These are phyloP conservation scores for Hansenula anomala DNA, from an alignment of 1,139 yeast genomes.

Conservation along the genomic window DNA sequence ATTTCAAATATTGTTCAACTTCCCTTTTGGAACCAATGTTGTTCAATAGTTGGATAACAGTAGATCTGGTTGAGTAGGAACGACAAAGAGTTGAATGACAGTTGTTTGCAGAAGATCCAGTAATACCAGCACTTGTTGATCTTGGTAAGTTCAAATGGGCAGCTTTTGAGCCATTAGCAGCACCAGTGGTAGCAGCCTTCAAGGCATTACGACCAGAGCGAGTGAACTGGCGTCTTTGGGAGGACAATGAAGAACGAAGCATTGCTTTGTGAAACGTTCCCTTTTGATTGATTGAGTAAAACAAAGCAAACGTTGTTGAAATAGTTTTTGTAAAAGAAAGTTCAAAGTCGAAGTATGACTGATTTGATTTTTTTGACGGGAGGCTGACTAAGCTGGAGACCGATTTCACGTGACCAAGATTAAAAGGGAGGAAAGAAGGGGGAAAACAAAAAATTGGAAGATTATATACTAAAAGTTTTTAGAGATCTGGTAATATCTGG, in stretches of 20 bases:
- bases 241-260: constrained; percentile 22
- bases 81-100: constrained; percentile 14
- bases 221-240: constrained; percentile 20
- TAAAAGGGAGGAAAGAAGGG: background rate
- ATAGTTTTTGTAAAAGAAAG: too few species aligned
- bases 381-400: background rate
- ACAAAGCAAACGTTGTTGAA: too few species aligned
- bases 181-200: constrained; percentile 7
- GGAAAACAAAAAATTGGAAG: background rate
- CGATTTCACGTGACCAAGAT: background rate
- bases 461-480: too few species aligned
- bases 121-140: constrained; percentile 7
- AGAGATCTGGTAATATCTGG: too few species aligned
- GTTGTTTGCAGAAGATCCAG: constrained; percentile 4
- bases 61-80: constrained; percentile 61
- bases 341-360: too few species aligned
- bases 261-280: constrained; percentile 5
- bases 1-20: constrained; percentile 94
- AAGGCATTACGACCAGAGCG: constrained; percentile 14
- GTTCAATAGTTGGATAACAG: constrained; percentile 90
- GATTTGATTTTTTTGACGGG: background rate
- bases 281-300: background rate
- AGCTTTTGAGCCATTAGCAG: constrained; percentile 3
- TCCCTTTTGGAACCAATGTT: constrained; percentile 96
- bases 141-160: constrained; percentile 8